phyloP scores from a whole-genome alignment of 116 monocot genomes.

The Phalaenopsis hybrid region DNA sequence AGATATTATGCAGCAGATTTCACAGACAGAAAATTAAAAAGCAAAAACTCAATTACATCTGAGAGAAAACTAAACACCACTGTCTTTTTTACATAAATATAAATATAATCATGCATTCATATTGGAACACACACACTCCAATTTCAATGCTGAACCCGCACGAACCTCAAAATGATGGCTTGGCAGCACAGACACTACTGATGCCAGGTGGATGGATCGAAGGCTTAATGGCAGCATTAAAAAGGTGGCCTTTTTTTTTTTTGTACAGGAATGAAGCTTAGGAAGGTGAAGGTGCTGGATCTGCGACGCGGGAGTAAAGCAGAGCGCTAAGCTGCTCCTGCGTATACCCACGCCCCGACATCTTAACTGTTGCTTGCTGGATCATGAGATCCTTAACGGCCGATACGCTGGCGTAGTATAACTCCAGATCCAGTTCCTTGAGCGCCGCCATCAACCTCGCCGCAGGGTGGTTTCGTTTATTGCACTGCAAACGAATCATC shows the following conservation, averaged over 20 bases:
- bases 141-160: background rate
- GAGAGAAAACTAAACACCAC: too few relatives aligned
- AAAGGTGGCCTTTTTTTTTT: background rate
- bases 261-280: too few relatives aligned
- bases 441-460: conserved; percentile 38
- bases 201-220: background rate
- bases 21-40: too few relatives aligned
- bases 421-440: conserved; percentile 34
- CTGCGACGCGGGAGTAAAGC: conserved; percentile 25
- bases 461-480: conserved; percentile 34
- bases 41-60: too few relatives aligned
- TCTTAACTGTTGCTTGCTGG: conserved; percentile 50
- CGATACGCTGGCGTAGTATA: conserved; percentile 40
- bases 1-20: too few relatives aligned
- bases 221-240: background rate
- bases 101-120: background rate
- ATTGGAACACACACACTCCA: background rate
- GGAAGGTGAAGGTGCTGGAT: background rate
- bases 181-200: background rate
- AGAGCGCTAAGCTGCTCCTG: conserved; percentile 45
- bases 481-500: conserved; percentile 42
- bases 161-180: background rate
- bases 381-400: conserved; percentile 52
- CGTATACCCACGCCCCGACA: conserved; percentile 24
- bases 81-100: background rate